Percentiles rank a stretch among this genome's conserved stretches.
Conservation (phyloP, 208 protist genomes). For the Leishmania amazonensis region DNA sequence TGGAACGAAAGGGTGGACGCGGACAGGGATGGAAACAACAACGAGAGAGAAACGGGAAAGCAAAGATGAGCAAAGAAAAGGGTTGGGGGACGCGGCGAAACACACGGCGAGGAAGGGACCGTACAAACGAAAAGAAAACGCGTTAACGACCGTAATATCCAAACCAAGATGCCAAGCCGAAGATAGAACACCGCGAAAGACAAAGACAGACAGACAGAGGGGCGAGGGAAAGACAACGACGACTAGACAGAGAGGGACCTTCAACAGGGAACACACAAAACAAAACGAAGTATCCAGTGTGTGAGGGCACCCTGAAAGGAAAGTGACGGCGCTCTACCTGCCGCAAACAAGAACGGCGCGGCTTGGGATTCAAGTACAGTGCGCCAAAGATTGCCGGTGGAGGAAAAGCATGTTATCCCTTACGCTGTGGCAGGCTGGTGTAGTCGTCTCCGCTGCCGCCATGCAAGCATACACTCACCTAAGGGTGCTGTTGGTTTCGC, state of each 20-base stretch:
- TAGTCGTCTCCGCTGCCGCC: background rate
- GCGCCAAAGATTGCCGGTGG: background rate
- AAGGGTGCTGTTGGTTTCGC: background rate
- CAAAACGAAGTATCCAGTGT: background rate
- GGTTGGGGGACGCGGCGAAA: background rate
- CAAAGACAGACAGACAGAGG: background rate
- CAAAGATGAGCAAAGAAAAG: background rate
- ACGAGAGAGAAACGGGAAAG: background rate
- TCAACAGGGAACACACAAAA: background rate
- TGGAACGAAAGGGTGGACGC: background rate
- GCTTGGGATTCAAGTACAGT: background rate
- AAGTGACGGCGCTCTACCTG: background rate
- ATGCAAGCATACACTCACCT: background rate
- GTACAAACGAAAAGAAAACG: background rate
- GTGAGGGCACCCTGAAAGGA: background rate
- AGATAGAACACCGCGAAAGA: background rate
- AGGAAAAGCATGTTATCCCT: background rate
- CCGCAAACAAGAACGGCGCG: background rate
- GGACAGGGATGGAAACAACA: background rate
- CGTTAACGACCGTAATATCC: background rate
- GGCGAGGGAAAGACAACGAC: background rate
- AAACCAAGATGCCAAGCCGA: background rate
- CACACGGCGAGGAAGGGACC: background rate
- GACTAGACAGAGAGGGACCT: background rate
- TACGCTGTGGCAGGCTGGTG: background rate